These are phyloP conservation scores for Thuja plicata DNA, from an alignment of 83 land plant species.

Conservation along the genomic window DNA sequence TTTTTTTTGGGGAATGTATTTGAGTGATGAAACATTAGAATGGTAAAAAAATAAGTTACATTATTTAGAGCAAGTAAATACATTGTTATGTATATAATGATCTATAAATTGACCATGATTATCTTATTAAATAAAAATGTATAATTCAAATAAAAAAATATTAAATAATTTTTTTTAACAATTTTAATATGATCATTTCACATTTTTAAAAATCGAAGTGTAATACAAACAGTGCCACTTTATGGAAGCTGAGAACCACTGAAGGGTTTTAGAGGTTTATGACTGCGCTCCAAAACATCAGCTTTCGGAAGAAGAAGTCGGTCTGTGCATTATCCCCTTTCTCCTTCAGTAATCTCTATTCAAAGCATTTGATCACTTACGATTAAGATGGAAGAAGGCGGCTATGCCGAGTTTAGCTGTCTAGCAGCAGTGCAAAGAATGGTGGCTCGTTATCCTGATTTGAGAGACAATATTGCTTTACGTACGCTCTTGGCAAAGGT, in stretches of 20 bases:
- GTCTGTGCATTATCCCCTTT: background rate
- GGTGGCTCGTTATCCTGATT: conserved; percentile 53
- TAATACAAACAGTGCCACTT: too few species aligned
- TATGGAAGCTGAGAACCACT: background rate
- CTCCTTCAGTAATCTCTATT: background rate
- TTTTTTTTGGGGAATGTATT: too few species aligned
- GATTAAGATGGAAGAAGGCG: background rate
- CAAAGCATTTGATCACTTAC: background rate
- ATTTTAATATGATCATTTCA: too few species aligned
- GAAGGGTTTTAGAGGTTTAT: background rate
- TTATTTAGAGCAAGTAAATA: too few species aligned
- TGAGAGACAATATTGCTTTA: conserved; percentile 23
- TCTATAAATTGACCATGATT: too few species aligned
- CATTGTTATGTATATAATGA: too few species aligned
- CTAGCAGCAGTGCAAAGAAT: conserved; percentile 38
- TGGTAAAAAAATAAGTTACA: too few species aligned
- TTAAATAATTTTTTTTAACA: too few species aligned
- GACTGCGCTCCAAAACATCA: background rate
- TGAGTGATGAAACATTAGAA: too few species aligned
- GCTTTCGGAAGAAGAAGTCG: background rate
- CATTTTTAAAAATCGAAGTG: too few species aligned
- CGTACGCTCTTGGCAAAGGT: conserved; percentile 29
- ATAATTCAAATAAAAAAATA: too few species aligned
- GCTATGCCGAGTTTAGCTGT: conserved; percentile 16
- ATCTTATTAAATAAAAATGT: too few species aligned